Conservation (phyloP, 164 flowering plant species). For the Vitis amurensis region DNA sequence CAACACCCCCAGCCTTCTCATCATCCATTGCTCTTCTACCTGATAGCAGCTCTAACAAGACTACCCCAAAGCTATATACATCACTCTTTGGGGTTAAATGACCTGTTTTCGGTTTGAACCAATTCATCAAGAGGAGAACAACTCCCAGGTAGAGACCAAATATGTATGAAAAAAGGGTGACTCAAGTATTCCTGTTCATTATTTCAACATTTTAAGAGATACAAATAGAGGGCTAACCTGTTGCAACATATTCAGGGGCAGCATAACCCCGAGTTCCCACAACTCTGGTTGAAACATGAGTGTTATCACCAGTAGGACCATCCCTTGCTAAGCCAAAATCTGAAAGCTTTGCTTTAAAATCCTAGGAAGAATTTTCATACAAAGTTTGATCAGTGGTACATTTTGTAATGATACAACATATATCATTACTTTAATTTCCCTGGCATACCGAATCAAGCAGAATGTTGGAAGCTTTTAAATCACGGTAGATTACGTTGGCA, state of each 20-base stretch:
- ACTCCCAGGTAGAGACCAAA: background rate
- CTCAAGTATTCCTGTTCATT: no score
- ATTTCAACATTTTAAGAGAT: no score
- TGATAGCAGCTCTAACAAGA: slow-evolving; percentile 66
- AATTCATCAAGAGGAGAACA: background rate
- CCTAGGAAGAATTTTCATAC: slow-evolving; percentile 33
- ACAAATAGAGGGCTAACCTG: slow-evolving; percentile 44
- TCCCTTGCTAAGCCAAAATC: slow-evolving; percentile 95
- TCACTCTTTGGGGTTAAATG: slow-evolving; percentile 84
- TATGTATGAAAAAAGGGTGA: no score
- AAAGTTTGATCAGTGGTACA: background rate
- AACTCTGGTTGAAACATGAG: slow-evolving; percentile 85
- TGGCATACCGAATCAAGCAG: slow-evolving; percentile 72
- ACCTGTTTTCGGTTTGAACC: slow-evolving; percentile 39
- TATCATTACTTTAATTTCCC: background rate
- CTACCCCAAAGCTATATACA: slow-evolving; percentile 90
- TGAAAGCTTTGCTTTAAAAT: slow-evolving; percentile 78
- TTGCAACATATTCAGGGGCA: slow-evolving; percentile 88
- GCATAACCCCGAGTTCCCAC: slow-evolving; percentile 93
- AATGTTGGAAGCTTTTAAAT: slow-evolving; percentile 77
- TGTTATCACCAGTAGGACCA: slow-evolving; percentile 87
- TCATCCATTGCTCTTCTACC: slow-evolving; percentile 68
- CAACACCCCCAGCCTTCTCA: slow-evolving; percentile 41
- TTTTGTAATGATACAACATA: background rate
- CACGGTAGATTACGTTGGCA: slow-evolving; percentile 69